Evolutionary conservation across 1,139 yeast species (phyloP), one percentile per base, ranked within the genome.

Genomic region (Protomyces pachydermus): DNA sequence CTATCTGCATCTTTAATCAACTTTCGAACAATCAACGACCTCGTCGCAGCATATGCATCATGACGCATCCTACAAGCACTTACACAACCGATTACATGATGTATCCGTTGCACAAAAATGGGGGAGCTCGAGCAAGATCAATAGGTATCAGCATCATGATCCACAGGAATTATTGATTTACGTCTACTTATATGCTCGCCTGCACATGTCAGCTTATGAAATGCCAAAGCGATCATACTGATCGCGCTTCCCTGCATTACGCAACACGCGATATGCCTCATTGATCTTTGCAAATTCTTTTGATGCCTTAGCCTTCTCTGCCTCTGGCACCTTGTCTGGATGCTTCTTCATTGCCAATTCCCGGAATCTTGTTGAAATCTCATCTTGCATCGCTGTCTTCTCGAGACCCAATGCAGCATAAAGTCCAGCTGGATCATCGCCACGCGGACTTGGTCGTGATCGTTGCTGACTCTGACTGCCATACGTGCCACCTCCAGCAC

Each of bases 331-430:
- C 72, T 89, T 90, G 74, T 90, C 97, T 0, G 97, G 97, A 73
- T 90, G 97, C 68, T 82, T 81, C 67, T 79, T 77, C 55, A 90
- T 78, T 69, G 95, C 89, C 51, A 84, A 76, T 67, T 82, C 82
- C 69, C 91, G 83, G 74, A 90, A 90, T 0, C 91, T 83, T 71
- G 82, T 84, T 72, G 86, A 88, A 69, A 90, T 81, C 16, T 81
- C 86, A 0, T 81, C 75, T 0, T 82, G 83, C 1, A 83, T 74
- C 1, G 71, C 70, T 1, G 83, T 80, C 38, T 96, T 86, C 39
- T 84, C 75, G 16, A 90, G 87, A 12, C 95, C 96, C 68, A 90
- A 79, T 69, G 88, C 78, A 71, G 87, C 90, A 75, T 90, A 90
- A 8, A 70, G 89, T 82, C 72, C 86, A 18, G 48, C 48, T 3